Evolutionary conservation across 176 grass and related monocot species (phyloP).

Genomic region (Musa troglodytarum): DNA sequence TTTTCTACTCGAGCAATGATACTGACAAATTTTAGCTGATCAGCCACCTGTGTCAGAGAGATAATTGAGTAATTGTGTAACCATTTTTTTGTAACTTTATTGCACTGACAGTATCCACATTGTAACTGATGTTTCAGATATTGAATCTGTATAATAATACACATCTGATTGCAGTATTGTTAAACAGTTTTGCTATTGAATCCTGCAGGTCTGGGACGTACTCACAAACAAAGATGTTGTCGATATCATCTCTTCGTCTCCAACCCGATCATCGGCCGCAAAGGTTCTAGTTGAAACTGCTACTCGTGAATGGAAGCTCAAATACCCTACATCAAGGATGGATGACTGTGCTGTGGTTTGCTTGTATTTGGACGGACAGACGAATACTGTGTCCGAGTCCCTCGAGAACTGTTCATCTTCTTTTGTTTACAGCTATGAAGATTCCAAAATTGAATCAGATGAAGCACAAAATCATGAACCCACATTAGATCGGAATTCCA

Average conservation of each 20-base stretch:
- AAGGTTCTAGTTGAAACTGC: conserved; percentile 68
- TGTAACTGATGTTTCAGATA: neutral
- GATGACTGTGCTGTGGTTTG: conserved; percentile 90
- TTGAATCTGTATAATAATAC: neutral
- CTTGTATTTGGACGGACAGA: conserved; percentile 74
- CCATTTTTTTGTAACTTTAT: neutral
- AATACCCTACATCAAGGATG: conserved; percentile 78
- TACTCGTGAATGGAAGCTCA: conserved; percentile 80
- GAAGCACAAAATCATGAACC: conserved; percentile 46
- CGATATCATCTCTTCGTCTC: conserved; percentile 64
- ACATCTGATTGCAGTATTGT: neutral
- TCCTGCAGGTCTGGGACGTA: conserved; percentile 90
- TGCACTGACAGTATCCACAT: neutral
- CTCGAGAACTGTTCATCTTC: conserved; percentile 29
- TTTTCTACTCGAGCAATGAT: too few species aligned
- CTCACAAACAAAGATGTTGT: conserved; percentile 90
- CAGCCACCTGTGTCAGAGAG: neutral
- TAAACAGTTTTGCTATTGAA: neutral
- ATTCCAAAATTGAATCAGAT: conserved; percentile 28
- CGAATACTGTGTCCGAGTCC: conserved; percentile 43
- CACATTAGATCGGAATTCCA: conserved; percentile 57
- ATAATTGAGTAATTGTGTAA: neutral
- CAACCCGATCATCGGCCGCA: conserved; percentile 52
- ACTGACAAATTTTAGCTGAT: neutral
- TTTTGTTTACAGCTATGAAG: conserved; percentile 42